Evolutionary conservation across 192 early-diverging fungal species (phyloP).

Genomic region (Linnemannia zychae): DNA sequence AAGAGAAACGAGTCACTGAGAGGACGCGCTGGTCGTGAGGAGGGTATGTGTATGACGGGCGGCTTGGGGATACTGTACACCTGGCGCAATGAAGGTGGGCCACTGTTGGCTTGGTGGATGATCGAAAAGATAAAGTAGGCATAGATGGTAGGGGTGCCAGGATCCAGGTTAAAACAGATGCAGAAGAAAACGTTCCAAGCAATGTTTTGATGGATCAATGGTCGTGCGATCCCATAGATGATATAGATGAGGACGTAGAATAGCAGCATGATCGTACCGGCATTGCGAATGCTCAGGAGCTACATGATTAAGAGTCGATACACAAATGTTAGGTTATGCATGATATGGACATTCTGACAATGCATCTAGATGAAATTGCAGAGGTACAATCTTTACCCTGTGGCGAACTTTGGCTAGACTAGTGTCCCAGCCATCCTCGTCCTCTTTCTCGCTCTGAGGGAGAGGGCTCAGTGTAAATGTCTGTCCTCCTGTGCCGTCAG

Average conservation of each 20-base stretch:
- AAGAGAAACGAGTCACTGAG: slow-evolving; percentile 39
- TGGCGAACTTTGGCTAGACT: slow-evolving; percentile 39
- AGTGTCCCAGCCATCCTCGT: slow-evolving; percentile 32
- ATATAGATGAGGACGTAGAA: slow-evolving; percentile 49
- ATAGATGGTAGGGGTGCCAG: slow-evolving; percentile 50
- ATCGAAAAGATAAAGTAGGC: slow-evolving; percentile 54
- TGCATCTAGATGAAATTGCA: not conserved
- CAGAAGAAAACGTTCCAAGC: slow-evolving; percentile 51
- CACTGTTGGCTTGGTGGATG: slow-evolving; percentile 32
- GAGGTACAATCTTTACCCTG: slow-evolving; percentile 23
- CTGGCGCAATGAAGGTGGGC: slow-evolving; percentile 16
- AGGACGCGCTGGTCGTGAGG: slow-evolving; percentile 18
- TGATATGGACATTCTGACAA: not conserved
- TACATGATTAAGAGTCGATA: not conserved
- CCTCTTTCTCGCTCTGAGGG: slow-evolving; percentile 34
- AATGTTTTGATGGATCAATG: slow-evolving; percentile 42
- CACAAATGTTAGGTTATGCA: not conserved
- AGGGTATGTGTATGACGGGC: slow-evolving; percentile 23
- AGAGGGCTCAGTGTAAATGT: slow-evolving; percentile 37
- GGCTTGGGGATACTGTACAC: slow-evolving; percentile 27
- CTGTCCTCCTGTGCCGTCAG: slow-evolving; percentile 16
- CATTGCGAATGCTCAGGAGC: slow-evolving; percentile 57
- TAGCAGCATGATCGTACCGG: slow-evolving; percentile 41
- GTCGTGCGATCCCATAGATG: slow-evolving; percentile 40
- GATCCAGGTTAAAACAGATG: slow-evolving; percentile 47